Evolutionary conservation across 768 basidiomycete genomes (phyloP), one percentile per base, ranked within the genome.

Genomic region (Suillus subaureus): DNA sequence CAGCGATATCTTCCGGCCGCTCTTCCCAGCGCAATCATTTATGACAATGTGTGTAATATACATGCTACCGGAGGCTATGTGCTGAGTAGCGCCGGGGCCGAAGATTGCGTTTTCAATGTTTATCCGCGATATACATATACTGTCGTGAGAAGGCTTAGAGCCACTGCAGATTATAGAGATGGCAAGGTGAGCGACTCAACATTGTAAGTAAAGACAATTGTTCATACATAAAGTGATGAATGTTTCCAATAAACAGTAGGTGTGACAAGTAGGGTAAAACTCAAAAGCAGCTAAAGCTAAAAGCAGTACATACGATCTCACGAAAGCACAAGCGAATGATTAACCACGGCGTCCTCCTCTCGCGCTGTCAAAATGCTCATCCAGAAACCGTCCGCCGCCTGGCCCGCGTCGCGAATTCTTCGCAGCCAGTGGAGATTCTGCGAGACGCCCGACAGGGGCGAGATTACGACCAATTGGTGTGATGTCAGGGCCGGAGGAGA

Each of bases 391-490:
- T 68, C 71, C n/a, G 56, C 63, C 9, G 5, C 63, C 42, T 42
- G n/a, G 61, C 40, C 58, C 62, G 35, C 74, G 69, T 63, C 71
- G 68, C 39, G 70, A 64, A 61, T 75, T 68, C 66, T 76, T 76
- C n/a, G 60, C 66, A 15, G 69, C 75, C 4, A 76, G 47, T 12
- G 75, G 75, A 33, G 75, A 76, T 58, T 76, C 77, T 64, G 72
- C 37, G 42, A 64, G 66, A 54, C 73, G 74, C 43, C 67, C 70
- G 37, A 68, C 60, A 3, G 70, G 69, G 39, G 60, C 40, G 16
- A 70, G 37, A 6, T 75, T 76, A 31, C 84, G 82, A 64, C 85
- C 80, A 39, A 87, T 79, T 37, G 88, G 87, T 18, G 86, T 88
- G 64, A 86, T 83, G 67, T 87, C 85, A 45, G 67, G 61, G 65